Conservation (phyloP, 73 alveolate species). For the Stentor coeruleus region DNA sequence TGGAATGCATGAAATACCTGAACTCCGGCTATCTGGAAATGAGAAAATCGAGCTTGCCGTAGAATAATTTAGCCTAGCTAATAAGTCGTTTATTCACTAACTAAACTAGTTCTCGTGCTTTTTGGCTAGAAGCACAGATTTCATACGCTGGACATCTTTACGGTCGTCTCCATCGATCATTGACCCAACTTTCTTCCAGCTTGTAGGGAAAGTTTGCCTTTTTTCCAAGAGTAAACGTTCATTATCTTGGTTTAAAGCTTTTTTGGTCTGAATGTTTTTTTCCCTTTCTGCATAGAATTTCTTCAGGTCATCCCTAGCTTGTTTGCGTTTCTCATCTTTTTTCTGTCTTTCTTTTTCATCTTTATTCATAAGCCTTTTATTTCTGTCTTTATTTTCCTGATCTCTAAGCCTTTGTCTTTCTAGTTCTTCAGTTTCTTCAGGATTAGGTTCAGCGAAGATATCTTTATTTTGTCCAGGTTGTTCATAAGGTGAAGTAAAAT, state of each 20-base stretch:
- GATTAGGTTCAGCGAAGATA: not conserved
- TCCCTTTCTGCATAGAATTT: slow-evolving; percentile 6
- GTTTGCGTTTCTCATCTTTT: slow-evolving; percentile 2
- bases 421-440: slow-evolving; percentile 23
- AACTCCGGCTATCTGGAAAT: too few species aligned
- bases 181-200: slow-evolving; percentile 21
- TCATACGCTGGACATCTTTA: slow-evolving; percentile 16
- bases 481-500: not conserved
- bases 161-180: slow-evolving; percentile 23
- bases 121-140: slow-evolving; percentile 17
- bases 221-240: not conserved
- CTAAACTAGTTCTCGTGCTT: not conserved
- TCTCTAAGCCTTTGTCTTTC: slow-evolving; percentile 21
- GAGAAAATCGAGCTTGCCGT: too few species aligned
- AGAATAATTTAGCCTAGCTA: too few species aligned
- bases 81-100: too few species aligned
- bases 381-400: slow-evolving; percentile 17
- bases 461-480: too few species aligned
- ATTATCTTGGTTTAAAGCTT: not conserved
- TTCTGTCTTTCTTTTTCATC: slow-evolving; percentile 18
- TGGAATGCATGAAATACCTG: too few species aligned
- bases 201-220: not conserved
- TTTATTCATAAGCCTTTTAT: not conserved
- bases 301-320: slow-evolving; percentile 9
- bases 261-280: not conserved